These are phyloP conservation scores for Nitzschia sp. DNA, from an alignment of 108 stramenopile genomes.

Conservation along the genomic window DNA sequence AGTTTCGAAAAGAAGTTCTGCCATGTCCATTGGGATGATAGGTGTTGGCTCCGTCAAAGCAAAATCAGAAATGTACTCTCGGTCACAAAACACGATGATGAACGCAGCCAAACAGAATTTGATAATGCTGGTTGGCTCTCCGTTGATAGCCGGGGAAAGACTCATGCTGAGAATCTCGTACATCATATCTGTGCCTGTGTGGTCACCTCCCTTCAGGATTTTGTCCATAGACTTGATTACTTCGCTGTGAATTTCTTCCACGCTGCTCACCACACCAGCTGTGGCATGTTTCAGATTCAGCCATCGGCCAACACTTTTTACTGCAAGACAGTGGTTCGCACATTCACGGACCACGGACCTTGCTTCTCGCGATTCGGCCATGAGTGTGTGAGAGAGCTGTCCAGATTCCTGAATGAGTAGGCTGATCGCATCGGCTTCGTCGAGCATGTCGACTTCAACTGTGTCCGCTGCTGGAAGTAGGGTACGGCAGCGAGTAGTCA, in stretches of 20 bases:
- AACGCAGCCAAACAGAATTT: conserved; percentile 74
- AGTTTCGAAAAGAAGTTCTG: conserved; percentile 59
- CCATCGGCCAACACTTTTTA: conserved; percentile 79
- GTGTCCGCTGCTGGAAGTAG: conserved; percentile 52
- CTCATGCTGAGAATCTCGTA: conserved; percentile 69
- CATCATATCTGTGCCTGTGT: conserved; percentile 60
- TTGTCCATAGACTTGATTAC: conserved; percentile 67
- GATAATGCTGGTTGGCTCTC: conserved; percentile 65
- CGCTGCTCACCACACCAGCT: conserved; percentile 51
- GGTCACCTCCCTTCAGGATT: conserved; percentile 48
- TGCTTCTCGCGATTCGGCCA: conserved; percentile 49
- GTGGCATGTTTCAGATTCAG: conserved; percentile 69
- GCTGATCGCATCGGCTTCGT: conserved; percentile 55
- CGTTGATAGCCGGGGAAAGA: conserved; percentile 70
- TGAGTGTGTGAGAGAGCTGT: conserved; percentile 45
- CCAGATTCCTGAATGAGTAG: conserved; percentile 68
- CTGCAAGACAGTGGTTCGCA: conserved; percentile 71
- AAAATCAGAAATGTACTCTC: conserved; percentile 45
- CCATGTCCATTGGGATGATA: conserved; percentile 60
- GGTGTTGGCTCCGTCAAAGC: conserved; percentile 46
- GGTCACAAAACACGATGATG: conserved; percentile 60
- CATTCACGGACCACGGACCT: conserved; percentile 58
- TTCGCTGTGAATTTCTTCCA: conserved; percentile 48
- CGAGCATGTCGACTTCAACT: conserved; percentile 68
- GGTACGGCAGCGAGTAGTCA: conserved; percentile 50